Conservation (phyloP, 2,329 filamentous ascomycete species). For the Colletotrichum navitas region DNA sequence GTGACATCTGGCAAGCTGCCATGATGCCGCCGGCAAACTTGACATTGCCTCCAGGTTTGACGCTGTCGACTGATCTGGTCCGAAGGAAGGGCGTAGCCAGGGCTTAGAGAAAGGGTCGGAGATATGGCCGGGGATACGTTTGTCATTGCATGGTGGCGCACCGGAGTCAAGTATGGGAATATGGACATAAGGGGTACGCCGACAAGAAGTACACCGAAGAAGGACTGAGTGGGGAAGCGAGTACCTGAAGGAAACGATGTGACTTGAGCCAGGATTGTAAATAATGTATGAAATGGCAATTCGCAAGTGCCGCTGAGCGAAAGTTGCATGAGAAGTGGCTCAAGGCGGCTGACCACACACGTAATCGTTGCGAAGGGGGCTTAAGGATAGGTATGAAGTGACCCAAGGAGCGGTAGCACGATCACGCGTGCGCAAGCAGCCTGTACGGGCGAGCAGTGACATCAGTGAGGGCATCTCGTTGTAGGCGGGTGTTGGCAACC, state of each 20-base stretch:
- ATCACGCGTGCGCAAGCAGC: background rate
- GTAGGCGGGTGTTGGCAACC: constrained; percentile 13
- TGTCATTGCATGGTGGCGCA: constrained; percentile 8
- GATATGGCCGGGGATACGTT: background rate
- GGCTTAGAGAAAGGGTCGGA: background rate
- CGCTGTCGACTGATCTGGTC: background rate
- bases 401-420: background rate
- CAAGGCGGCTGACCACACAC: background rate
- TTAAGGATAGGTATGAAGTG: background rate
- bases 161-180: background rate
- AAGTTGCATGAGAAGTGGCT: background rate
- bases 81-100: background rate
- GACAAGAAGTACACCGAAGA: background rate
- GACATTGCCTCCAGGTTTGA: constrained; percentile 1
- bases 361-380: background rate
- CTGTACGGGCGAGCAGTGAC: background rate
- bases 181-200: background rate
- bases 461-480: constrained; percentile 12
- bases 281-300: background rate
- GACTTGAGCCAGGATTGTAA: background rate
- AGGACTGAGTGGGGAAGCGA: background rate
- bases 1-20: constrained; percentile 23
- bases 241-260: background rate
- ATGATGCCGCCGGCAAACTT: background rate
- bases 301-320: background rate